phyloP scores from a whole-genome alignment of 495 filamentous ascomycete species.

The Aspergillus sclerotioniger region DNA sequence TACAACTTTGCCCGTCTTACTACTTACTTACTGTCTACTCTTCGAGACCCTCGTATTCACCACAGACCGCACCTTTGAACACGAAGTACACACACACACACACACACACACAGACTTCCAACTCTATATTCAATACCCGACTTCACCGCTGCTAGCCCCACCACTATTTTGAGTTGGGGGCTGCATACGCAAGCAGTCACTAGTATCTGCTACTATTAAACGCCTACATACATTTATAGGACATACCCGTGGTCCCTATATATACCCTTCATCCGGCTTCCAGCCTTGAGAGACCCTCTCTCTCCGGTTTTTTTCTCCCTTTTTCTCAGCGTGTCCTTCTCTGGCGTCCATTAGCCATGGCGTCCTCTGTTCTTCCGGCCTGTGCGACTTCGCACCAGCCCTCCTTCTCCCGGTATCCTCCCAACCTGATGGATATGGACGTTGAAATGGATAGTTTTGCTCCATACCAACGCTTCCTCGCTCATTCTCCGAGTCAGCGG shows the following conservation, averaged over 20 bases:
- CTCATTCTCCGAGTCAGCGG: conserved; percentile 27
- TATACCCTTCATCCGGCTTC: conserved; percentile 8
- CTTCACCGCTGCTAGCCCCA: conserved; percentile 15
- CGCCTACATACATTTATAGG: conserved; percentile 20
- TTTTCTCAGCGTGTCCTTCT: not conserved
- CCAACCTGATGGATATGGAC: conserved; percentile 5
- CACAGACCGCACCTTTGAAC: too few relatives aligned
- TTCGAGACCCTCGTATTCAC: too few relatives aligned
- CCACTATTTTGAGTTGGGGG: conserved; percentile 11
- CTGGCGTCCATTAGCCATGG: conserved; percentile 8
- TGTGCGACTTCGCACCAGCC: not conserved
- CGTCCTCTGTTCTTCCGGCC: conserved; percentile 1
- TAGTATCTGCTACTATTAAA: conserved; percentile 20
- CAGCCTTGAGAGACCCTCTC: not conserved
- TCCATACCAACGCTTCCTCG: conserved; percentile 37
- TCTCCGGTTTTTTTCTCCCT: not conserved
- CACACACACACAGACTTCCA: not conserved
- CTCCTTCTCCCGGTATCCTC: conserved; percentile 7
- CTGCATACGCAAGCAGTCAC: conserved; percentile 14
- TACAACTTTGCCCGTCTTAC: not conserved
- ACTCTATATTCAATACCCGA: conserved; percentile 4
- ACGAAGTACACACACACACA: not conserved
- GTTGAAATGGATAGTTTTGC: conserved; percentile 32
- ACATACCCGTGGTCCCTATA: conserved; percentile 3
- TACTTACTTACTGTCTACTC: not conserved